Evolutionary conservation across 768 basidiomycete genomes (phyloP).

Genomic region (Pulveroboletus frians): DNA sequence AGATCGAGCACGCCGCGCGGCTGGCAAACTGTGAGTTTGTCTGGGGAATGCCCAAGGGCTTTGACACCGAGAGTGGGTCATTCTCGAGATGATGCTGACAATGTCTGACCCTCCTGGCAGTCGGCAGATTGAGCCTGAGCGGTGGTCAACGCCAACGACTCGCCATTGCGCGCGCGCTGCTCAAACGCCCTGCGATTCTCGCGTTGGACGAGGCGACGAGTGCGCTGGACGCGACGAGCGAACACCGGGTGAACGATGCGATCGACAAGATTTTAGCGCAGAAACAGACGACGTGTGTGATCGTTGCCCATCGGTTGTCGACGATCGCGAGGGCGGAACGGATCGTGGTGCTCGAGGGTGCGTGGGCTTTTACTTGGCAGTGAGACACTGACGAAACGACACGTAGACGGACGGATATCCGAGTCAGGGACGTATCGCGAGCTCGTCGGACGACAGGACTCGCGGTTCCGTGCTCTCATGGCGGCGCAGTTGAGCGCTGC

Average conservation of each 20-base stretch:
- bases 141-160: slow-evolving; percentile 80
- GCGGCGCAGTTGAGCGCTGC: slow-evolving; percentile 75
- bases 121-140: slow-evolving; percentile 27
- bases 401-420: slow-evolving; percentile 64
- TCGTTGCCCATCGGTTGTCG: slow-evolving; percentile 86
- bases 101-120: slow-evolving; percentile 4
- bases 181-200: slow-evolving; percentile 84
- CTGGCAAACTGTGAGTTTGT: slow-evolving; percentile 96
- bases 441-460: slow-evolving; percentile 65
- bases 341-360: slow-evolving; percentile 85
- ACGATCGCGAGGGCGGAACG: slow-evolving; percentile 88
- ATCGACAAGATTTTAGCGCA: slow-evolving; percentile 81
- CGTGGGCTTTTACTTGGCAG: not conserved
- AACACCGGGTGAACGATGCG: slow-evolving; percentile 79
- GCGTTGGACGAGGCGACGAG: slow-evolving; percentile 89
- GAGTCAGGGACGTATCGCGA: slow-evolving; percentile 81
- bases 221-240: slow-evolving; percentile 83
- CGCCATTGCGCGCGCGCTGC: slow-evolving; percentile 79
- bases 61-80: slow-evolving; percentile 81
- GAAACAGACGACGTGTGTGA: slow-evolving; percentile 78
- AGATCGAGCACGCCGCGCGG: slow-evolving; percentile 84
- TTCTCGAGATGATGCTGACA: too few relatives aligned
- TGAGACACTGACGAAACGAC: not conserved
- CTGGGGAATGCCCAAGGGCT: slow-evolving; percentile 90
- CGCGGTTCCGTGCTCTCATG: slow-evolving; percentile 84